Conservation (phyloP, 305 asterid species). For the Fraxinus floribunda region DNA sequence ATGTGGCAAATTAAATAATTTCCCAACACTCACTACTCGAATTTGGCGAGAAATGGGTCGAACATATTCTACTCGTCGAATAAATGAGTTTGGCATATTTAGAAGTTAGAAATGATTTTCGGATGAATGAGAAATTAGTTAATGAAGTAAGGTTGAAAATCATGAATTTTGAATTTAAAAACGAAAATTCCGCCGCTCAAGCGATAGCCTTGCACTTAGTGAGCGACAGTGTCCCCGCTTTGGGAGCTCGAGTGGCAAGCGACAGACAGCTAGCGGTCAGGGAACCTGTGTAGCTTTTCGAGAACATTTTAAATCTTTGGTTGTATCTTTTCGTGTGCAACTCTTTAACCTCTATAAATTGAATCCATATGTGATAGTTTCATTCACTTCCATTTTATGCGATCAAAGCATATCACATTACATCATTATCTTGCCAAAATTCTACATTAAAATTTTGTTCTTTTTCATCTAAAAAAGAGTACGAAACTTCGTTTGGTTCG, state of each 20-base stretch:
- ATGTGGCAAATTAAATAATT: no score
- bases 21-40: no score
- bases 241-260: background rate
- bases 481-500: background rate
- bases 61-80: no score
- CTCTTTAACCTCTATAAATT: no score
- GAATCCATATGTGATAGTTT: background rate
- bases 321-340: no score
- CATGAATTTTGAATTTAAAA: background rate
- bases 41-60: no score
- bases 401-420: background rate
- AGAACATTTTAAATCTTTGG: no score
- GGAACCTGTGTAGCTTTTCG: no score
- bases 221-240: background rate
- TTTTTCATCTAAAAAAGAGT: background rate
- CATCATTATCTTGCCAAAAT: background rate
- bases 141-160: background rate
- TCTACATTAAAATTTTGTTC: background rate
- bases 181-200: background rate
- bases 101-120: no score
- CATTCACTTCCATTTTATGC: background rate
- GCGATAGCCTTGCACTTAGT: no score
- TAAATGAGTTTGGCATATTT: no score
- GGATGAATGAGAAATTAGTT: background rate
- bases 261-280: no score